Percentiles rank a stretch among this genome's conserved stretches.
Conservation (phyloP, 371 early-diverging fungal genomes). For the Lichtheimia ramosa region DNA sequence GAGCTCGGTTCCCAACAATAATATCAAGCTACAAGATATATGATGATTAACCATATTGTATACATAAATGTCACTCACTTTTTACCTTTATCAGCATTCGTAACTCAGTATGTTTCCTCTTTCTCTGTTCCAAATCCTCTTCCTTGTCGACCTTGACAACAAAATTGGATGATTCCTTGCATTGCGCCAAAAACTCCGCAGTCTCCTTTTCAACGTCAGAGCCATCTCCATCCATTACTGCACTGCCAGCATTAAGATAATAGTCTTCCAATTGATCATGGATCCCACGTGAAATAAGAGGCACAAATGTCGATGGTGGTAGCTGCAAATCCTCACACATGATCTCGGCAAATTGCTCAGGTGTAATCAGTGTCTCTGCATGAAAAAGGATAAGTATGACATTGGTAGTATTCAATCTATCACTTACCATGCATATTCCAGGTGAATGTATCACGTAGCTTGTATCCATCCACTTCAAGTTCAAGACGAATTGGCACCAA, state of each 20-base stretch:
- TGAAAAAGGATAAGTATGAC: not conserved
- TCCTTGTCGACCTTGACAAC: slow-evolving; percentile 53
- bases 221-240: slow-evolving; percentile 15
- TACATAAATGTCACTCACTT: no score
- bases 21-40: slow-evolving; percentile 25
- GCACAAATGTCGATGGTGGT: slow-evolving; percentile 56
- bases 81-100: slow-evolving; percentile 29
- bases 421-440: slow-evolving; percentile 87
- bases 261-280: slow-evolving; percentile 80
- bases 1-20: slow-evolving; percentile 66
- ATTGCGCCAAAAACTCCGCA: slow-evolving; percentile 40
- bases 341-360: slow-evolving; percentile 79
- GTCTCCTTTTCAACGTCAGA: slow-evolving; percentile 2
- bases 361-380: slow-evolving; percentile 37
- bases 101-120: slow-evolving; percentile 15
- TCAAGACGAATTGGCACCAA: slow-evolving; percentile 90
- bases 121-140: not conserved
- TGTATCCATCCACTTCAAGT: slow-evolving; percentile 84
- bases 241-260: slow-evolving; percentile 47
- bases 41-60: not conserved
- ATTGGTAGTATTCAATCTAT: not conserved
- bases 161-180: slow-evolving; percentile 74
- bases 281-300: slow-evolving; percentile 61
- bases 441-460: slow-evolving; percentile 84
- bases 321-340: slow-evolving; percentile 83